Evolutionary conservation across 2,329 filamentous ascomycete species (phyloP), one percentile per base, ranked within the genome.

Genomic region (Apiospora hydei): DNA sequence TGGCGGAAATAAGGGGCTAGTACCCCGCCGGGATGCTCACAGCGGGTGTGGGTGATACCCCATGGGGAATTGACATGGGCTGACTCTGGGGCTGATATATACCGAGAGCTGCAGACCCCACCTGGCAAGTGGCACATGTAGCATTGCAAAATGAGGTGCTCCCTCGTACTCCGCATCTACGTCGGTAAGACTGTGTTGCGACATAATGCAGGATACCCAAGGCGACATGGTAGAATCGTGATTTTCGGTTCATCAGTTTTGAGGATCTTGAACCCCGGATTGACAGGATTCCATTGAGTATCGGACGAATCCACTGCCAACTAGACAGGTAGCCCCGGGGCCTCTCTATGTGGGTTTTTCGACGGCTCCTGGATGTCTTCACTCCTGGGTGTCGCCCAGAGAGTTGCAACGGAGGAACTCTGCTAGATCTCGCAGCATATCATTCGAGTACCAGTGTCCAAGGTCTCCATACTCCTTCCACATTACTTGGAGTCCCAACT

Each of bases 51-150:
- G 0, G 21, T 10, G 4, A 0, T 61, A 64, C 57, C 57, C 57
- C 57, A 64, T 64, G 57, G 57, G 57, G 57, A 41, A 64, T 7
- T n/a, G 57, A 41, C 34, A 64, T n/a, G 57, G 34, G 4, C 18
- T 41, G 30, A 41, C n/a, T 64, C 57, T 64, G 34, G 18, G 34
- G 26, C 6, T 34, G 16, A 11, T 11, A 14, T 30, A 16, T 6
- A 26, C 49, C 49, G n/a, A 5, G 7, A 38, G 2, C 53, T 8
- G 26, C 26, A 30, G 1, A 41, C 57, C 57, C 30, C 57, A n/a
- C 57, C 57, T 24, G 34, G 2, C 18, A n/a, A n/a, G 18, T 3
- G 53, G 0, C 6, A 6, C 14, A 38, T 38, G 8, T 2, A 21
- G 7, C 11, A 26, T 18, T n/a, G 16, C 16, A 38, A 21, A 51